These are phyloP conservation scores for Akanthomyces uredinophilus DNA, from an alignment of 2,329 filamentous ascomycete species.

Conservation along the genomic window DNA sequence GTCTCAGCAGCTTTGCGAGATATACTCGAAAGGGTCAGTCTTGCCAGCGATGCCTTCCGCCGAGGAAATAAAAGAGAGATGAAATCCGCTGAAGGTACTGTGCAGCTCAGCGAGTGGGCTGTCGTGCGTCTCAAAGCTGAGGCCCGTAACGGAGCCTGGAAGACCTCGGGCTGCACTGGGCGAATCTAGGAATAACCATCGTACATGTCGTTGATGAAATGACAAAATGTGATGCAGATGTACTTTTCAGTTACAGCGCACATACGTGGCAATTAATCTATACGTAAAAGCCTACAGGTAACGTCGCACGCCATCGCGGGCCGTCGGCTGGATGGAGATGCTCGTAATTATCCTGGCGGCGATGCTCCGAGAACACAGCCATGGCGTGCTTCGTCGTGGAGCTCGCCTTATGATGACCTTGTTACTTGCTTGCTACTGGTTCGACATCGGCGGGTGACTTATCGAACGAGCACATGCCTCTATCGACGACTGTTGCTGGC, in stretches of 20 bases:
- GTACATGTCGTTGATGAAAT: neutral
- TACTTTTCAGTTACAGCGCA: neutral
- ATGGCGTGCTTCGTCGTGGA: neutral
- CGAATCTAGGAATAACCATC: neutral
- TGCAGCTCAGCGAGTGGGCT: neutral
- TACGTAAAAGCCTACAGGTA: neutral
- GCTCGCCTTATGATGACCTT: neutral
- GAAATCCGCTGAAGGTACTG: neutral
- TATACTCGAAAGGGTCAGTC: too few species aligned
- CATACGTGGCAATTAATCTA: neutral
- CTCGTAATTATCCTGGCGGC: neutral
- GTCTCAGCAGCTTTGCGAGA: neutral
- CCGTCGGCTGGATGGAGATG: constrained; percentile 8
- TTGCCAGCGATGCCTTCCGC: neutral
- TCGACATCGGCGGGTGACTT: neutral
- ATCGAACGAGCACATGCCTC: neutral
- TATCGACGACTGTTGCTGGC: too few species aligned
- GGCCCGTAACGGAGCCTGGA: neutral
- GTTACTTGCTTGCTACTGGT: neutral
- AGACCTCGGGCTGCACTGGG: neutral
- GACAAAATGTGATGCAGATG: neutral
- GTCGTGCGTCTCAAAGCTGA: neutral
- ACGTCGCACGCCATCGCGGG: constrained; percentile 6
- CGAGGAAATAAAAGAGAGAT: neutral
- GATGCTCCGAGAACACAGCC: neutral